A percentile compares a stretch with the other conserved stretches of the same genome.
phyloP scores from a whole-genome alignment of 2,329 filamentous ascomycete genomes.

The Alternaria gaisen region DNA sequence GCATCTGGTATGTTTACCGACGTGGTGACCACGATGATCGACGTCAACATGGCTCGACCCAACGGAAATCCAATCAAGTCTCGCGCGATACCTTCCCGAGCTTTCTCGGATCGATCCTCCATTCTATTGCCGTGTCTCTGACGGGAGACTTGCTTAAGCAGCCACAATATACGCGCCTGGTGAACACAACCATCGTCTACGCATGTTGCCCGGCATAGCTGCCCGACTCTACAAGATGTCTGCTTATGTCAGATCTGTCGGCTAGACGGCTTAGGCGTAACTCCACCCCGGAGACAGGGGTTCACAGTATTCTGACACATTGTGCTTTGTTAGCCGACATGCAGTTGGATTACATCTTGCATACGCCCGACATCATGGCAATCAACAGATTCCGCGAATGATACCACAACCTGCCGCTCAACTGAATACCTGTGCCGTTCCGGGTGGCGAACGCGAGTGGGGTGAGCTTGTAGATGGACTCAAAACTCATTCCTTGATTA shows the following conservation, averaged over 20 bases:
- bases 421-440: not conserved
- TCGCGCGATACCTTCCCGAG: not conserved
- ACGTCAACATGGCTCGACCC: not conserved
- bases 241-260: constrained; percentile 3
- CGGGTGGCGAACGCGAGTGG: not conserved
- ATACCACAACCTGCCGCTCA: not conserved
- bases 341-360: not conserved
- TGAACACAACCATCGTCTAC: not conserved
- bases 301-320: not conserved
- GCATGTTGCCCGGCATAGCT: not conserved
- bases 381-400: not conserved
- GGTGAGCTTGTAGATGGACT: not conserved
- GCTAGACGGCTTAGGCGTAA: not conserved
- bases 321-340: not conserved
- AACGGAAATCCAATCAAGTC: not conserved
- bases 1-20: not conserved
- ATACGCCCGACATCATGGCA: constrained; percentile 2
- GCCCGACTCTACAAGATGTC: too few species aligned
- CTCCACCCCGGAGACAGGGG: not conserved
- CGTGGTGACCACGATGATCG: not conserved
- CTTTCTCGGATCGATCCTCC: not conserved
- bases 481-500: not conserved
- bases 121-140: not conserved
- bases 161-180: not conserved
- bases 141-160: not conserved